Percentiles rank a stretch among this genome's conserved stretches.
Evolutionary conservation across 1,284 basidiomycete genomes (phyloP).

Genomic region (Ustilago nuda): DNA sequence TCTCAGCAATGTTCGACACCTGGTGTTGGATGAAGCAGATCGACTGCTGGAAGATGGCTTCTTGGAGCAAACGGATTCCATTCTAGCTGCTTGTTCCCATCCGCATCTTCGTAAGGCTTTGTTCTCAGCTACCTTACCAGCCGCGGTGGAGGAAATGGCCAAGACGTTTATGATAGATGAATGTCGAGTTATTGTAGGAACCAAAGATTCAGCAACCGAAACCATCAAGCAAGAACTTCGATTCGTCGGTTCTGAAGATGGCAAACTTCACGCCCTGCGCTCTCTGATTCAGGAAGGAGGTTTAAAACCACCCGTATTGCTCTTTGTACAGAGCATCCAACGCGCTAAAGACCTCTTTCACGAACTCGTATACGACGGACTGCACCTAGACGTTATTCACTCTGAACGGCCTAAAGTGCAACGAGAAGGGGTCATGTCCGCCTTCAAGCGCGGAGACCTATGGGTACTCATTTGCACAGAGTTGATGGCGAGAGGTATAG

Average conservation of each 20-base stretch:
- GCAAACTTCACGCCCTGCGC: conserved; percentile 87
- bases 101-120: conserved; percentile 84
- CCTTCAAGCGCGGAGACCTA: conserved; percentile 79
- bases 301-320: conserved; percentile 87
- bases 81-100: conserved; percentile 84
- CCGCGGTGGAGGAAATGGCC: conserved; percentile 86
- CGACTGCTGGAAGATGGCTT: conserved; percentile 86
- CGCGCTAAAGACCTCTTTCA: conserved; percentile 89
- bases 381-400: conserved; percentile 91
- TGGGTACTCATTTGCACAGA: conserved; percentile 69
- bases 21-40: conserved; percentile 67
- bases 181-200: conserved; percentile 61
- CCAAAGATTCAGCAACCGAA: conserved; percentile 81
- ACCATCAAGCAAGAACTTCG: conserved; percentile 87
- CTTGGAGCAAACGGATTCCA: conserved; percentile 86
- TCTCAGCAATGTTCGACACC: conserved; percentile 53
- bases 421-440: conserved; percentile 77
- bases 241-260: conserved; percentile 91
- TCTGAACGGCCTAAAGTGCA: conserved; percentile 87
- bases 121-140: conserved; percentile 93
- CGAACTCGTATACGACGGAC: conserved; percentile 84
- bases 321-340: conserved; percentile 93
- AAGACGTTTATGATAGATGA: conserved; percentile 78
- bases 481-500: conserved; percentile 86
- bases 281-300: conserved; percentile 80